Evolutionary conservation across 345 rosid species (phyloP), one percentile per base, ranked within the genome.

Genomic region (Lumnitzera littorea): DNA sequence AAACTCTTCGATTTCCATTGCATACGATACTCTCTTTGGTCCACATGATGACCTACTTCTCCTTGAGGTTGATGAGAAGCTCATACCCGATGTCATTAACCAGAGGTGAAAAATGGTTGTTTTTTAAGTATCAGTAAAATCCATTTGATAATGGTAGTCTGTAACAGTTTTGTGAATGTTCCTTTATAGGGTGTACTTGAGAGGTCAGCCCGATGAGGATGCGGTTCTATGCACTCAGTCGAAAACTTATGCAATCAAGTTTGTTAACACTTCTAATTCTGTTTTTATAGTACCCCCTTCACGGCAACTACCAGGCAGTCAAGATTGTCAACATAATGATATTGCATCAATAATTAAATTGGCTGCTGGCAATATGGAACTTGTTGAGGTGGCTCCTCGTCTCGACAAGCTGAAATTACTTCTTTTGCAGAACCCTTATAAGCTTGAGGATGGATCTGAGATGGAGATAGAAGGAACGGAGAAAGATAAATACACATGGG

Each of bases 191-290:
- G 91, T 87, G 15, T 78, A 82, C 43, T 73, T 92, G 54, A 86
- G 97, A 59, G 97, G 97, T 50, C 82, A 85, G 69, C 78, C 80
- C 16, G 84, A 87, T 78, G 98, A 92, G 65, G 90, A 90, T 67
- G 94, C 95, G 3, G 99, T 90, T 67, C 81, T 92, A 51, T 94
- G 99, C 70, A 92, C 97, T 12, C 82, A 62, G 53, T 87, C 90
- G 0, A 94, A 90, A 70, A 90, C 99, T 51, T 90, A 69, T 63
- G 81, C 85, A 0, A 50, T 94, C 67, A 94, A 94, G 74, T 87
- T 85, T 62, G 98, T 86, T 48, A 91, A 82, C 66, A 86, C 82
- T 56, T 90, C 97, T 11, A 94, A 94, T 68, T 90, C 99, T 15
- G 74, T 77, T 23, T 80, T 80, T 64, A 91, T 94, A 41, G 67